Evolutionary conservation across 768 basidiomycete species (phyloP).

Genomic region (Calocera cornea): DNA sequence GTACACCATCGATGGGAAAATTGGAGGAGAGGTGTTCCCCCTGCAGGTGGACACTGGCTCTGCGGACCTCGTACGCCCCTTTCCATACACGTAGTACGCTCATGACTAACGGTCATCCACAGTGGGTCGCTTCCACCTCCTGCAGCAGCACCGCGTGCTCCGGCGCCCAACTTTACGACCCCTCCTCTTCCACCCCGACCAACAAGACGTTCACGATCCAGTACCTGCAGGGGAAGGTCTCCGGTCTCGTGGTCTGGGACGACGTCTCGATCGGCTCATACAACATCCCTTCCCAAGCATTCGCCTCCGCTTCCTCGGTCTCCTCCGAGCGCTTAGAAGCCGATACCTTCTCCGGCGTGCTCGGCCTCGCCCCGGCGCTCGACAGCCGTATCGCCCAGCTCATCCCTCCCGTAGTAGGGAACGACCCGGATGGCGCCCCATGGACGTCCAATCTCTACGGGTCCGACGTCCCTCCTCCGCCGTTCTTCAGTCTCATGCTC

Average conservation of each 20-base stretch:
- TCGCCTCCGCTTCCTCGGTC: slow-evolving; percentile 49
- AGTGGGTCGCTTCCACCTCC: slow-evolving; percentile 65
- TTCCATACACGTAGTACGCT: slow-evolving; percentile 4
- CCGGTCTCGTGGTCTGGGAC: slow-evolving; percentile 62
- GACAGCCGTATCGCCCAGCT: slow-evolving; percentile 49
- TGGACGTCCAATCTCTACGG: slow-evolving; percentile 59
- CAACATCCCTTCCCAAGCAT: slow-evolving; percentile 46
- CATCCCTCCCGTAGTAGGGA: slow-evolving; percentile 35
- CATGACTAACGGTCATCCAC: slow-evolving; percentile 4
- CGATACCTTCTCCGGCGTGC: slow-evolving; percentile 44
- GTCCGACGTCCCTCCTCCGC: slow-evolving; percentile 35
- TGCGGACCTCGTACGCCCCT: slow-evolving; percentile 50
- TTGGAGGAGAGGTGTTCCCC: slow-evolving; percentile 45
- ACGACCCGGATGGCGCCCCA: slow-evolving; percentile 51
- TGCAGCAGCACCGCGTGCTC: slow-evolving; percentile 45
- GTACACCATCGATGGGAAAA: slow-evolving; percentile 47
- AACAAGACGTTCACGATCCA: slow-evolving; percentile 34
- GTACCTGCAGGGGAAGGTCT: slow-evolving; percentile 46
- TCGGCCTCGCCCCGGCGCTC: slow-evolving; percentile 61
- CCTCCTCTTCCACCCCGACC: slow-evolving; percentile 32
- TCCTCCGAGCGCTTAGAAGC: slow-evolving; percentile 42
- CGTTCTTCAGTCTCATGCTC: slow-evolving; percentile 54
- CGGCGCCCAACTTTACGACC: slow-evolving; percentile 40
- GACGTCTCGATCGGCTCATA: slow-evolving; percentile 49
- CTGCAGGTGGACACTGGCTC: slow-evolving; percentile 74